These are phyloP conservation scores for Ophiostoma angusticollis DNA, from an alignment of 2,329 filamentous ascomycete species.

Conservation along the genomic window DNA sequence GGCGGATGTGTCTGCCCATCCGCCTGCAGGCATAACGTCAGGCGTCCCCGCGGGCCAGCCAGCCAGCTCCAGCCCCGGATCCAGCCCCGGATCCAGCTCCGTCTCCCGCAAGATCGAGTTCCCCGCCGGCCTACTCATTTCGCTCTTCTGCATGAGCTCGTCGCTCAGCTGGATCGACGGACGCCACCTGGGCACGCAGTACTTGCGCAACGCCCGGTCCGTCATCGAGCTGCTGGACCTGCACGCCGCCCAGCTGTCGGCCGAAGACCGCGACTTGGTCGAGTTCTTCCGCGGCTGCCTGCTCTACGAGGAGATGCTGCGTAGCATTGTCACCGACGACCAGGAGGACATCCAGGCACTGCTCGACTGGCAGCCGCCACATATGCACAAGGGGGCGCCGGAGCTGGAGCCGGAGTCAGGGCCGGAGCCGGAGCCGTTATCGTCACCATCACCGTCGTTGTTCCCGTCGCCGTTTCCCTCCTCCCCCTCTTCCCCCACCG, in stretches of 20 bases:
- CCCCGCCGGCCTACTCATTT: conserved; percentile 24
- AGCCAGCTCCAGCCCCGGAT: too few species aligned
- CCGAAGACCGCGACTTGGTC: conserved; percentile 19
- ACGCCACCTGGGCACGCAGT: conserved; percentile 14
- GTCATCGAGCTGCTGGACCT: conserved; percentile 13
- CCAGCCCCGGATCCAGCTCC: too few species aligned
- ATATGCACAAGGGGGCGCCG: too few species aligned
- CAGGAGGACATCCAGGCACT: conserved; percentile 15
- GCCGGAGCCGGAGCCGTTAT: too few species aligned
- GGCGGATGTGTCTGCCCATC: too few species aligned
- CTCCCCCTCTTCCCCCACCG: too few species aligned
- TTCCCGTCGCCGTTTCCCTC: too few species aligned
- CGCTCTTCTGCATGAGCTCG: conserved; percentile 28
- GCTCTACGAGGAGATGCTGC: conserved; percentile 27
- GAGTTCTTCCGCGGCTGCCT: conserved; percentile 27
- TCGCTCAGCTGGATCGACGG: conserved; percentile 29
- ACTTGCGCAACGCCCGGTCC: conserved; percentile 15
- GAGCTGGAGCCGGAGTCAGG: too few species aligned
- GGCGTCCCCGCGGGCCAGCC: too few species aligned
- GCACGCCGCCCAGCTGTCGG: conserved; percentile 5
- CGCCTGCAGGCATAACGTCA: too few species aligned
- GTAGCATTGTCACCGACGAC: conserved; percentile 25
- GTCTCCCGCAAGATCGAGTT: conserved; percentile 15
- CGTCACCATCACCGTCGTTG: too few species aligned
- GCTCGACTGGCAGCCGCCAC: conserved; percentile 6